Conservation (phyloP, 768 basidiomycete species). For the Calocybe cyanea region DNA sequence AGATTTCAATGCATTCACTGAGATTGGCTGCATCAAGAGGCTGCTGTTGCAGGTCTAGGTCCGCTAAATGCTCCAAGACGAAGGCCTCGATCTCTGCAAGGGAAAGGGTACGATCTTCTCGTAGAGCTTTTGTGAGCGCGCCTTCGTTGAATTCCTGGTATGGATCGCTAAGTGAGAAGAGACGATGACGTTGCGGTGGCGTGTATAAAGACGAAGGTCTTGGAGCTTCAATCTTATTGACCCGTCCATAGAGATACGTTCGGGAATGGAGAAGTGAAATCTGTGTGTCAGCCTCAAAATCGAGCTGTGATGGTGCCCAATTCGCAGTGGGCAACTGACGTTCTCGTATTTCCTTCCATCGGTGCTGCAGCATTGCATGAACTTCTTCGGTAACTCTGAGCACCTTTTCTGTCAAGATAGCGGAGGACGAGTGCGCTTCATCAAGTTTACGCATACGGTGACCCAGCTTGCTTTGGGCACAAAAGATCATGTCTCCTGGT, state of each 20-base stretch:
- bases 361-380: too few species aligned
- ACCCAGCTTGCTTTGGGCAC: too few species aligned
- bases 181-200: neutral
- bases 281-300: slow-evolving; percentile 23
- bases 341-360: too few species aligned
- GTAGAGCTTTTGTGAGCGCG: slow-evolving; percentile 2
- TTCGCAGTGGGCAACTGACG: too few species aligned
- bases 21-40: slow-evolving; percentile 32
- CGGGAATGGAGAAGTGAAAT: slow-evolving; percentile 28
- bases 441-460: too few species aligned
- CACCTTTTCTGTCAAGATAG: too few species aligned
- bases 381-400: too few species aligned
- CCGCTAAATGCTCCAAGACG: slow-evolving; percentile 25
- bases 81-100: slow-evolving; percentile 35
- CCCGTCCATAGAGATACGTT: slow-evolving; percentile 22
- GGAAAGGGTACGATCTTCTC: slow-evolving; percentile 10
- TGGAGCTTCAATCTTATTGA: too few species aligned
- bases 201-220: neutral
- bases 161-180: slow-evolving; percentile 14
- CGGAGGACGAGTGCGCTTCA: too few species aligned
- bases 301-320: too few species aligned
- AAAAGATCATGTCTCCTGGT: too few species aligned
- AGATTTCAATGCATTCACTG: slow-evolving; percentile 21
- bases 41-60: too few species aligned
- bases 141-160: slow-evolving; percentile 13